Evolutionary conservation across 345 rosid genomes (phyloP).

Genomic region (Kandelia obovata): DNA sequence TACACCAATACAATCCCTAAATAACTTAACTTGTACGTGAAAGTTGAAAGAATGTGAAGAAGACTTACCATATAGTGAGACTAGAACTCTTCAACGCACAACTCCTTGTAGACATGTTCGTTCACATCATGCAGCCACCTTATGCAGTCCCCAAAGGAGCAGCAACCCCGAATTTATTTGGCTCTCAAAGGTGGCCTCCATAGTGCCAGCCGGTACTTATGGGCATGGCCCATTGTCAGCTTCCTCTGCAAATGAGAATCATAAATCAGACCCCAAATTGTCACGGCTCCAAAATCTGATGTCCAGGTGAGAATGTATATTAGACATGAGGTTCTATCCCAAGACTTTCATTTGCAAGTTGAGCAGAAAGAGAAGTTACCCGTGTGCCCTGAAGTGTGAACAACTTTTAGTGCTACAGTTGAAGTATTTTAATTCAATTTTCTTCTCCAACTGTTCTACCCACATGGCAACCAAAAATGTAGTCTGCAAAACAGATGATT

Average conservation of each 20-base stretch:
- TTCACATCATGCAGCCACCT: neutral
- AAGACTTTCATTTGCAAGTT: too few relatives aligned
- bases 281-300: too few relatives aligned
- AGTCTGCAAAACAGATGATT: too few relatives aligned
- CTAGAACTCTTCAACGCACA: neutral
- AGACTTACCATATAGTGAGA: neutral
- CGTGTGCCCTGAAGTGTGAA: too few relatives aligned
- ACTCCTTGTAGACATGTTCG: neutral
- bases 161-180: slow-evolving; percentile 8
- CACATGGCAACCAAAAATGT: too few relatives aligned
- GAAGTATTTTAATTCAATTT: too few relatives aligned
- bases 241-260: slow-evolving; percentile 60
- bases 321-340: too few relatives aligned
- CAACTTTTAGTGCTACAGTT: too few relatives aligned
- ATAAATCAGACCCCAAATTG: too few relatives aligned
- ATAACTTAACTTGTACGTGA: neutral
- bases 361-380: too few relatives aligned
- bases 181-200: slow-evolving; percentile 70
- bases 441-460: too few relatives aligned
- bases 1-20: neutral
- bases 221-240: slow-evolving; percentile 63
- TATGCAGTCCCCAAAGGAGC: slow-evolving; percentile 5
- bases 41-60: neutral
- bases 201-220: slow-evolving; percentile 69
- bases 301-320: too few relatives aligned